Conservation (phyloP, 495 filamentous ascomycete genomes). For the Filosporella fistucella region DNA sequence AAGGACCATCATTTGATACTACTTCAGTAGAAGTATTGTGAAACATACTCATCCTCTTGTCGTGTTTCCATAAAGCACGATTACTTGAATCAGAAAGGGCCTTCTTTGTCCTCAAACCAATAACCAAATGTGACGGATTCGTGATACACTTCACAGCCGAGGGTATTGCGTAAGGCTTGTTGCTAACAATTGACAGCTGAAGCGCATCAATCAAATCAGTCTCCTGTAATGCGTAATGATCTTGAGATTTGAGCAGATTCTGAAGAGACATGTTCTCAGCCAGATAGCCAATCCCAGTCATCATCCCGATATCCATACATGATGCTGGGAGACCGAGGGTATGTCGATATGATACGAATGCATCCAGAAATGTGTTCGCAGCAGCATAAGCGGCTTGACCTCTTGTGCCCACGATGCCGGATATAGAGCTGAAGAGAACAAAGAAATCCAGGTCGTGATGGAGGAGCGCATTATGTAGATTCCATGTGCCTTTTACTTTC, state of each 20-base stretch:
- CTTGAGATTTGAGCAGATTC: not conserved
- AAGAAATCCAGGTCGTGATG: constrained; percentile 57
- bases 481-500: constrained; percentile 52
- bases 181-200: not conserved
- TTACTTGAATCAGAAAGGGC: constrained; percentile 17
- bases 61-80: constrained; percentile 20
- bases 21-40: constrained; percentile 17
- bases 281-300: constrained; percentile 29
- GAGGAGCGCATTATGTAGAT: constrained; percentile 42
- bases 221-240: not conserved
- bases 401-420: constrained; percentile 49
- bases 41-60: constrained; percentile 25
- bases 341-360: constrained; percentile 41
- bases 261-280: not conserved
- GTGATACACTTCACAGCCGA: not conserved
- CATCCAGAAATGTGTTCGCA: constrained; percentile 57
- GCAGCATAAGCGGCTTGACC: constrained; percentile 61
- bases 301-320: constrained; percentile 44
- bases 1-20: not conserved
- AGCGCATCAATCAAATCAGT: not conserved
- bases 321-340: constrained; percentile 38
- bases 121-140: not conserved
- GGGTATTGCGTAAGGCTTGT: not conserved
- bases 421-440: constrained; percentile 55
- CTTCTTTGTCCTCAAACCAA: constrained; percentile 15